Conservation (phyloP, 768 basidiomycete species). For the Suillus brevipes region DNA sequence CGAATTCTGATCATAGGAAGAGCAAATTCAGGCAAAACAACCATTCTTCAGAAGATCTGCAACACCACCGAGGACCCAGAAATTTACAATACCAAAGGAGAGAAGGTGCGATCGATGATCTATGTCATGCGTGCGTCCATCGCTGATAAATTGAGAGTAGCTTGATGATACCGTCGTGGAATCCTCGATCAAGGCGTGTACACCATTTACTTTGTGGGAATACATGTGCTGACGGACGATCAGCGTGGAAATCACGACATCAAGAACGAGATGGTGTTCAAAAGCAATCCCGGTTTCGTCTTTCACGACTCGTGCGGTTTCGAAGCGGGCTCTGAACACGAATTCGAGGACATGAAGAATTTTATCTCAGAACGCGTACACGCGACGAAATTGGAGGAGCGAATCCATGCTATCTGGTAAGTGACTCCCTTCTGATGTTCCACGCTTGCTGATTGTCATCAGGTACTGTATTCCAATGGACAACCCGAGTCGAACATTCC, state of each 20-base stretch:
- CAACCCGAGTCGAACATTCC: no score
- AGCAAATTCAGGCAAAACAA: no score
- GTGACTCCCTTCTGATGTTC: slow-evolving; percentile 5
- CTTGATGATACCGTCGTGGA: no score
- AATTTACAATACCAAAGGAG: neutral
- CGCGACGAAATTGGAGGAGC: slow-evolving; percentile 23
- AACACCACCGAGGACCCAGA: neutral
- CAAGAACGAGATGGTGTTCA: slow-evolving; percentile 27
- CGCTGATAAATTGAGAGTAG: no score
- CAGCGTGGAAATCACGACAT: slow-evolving; percentile 30
- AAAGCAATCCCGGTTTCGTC: slow-evolving; percentile 31
- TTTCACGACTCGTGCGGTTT: slow-evolving; percentile 38
- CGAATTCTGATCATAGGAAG: no score
- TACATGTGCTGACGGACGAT: slow-evolving; percentile 10
- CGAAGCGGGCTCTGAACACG: no score
- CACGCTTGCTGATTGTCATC: no score
- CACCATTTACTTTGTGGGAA: neutral
- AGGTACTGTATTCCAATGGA: no score
- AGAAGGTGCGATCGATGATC: neutral
- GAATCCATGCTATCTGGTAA: slow-evolving; percentile 41
- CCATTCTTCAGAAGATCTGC: no score
- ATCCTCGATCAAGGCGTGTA: no score
- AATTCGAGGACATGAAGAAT: slow-evolving; percentile 17
- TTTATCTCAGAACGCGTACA: slow-evolving; percentile 33
- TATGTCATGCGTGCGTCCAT: no score